A percentile compares a stretch with the other conserved stretches of the same genome.
phyloP scores from a whole-genome alignment of 345 rosid species.

The Trapa bicornis region DNA sequence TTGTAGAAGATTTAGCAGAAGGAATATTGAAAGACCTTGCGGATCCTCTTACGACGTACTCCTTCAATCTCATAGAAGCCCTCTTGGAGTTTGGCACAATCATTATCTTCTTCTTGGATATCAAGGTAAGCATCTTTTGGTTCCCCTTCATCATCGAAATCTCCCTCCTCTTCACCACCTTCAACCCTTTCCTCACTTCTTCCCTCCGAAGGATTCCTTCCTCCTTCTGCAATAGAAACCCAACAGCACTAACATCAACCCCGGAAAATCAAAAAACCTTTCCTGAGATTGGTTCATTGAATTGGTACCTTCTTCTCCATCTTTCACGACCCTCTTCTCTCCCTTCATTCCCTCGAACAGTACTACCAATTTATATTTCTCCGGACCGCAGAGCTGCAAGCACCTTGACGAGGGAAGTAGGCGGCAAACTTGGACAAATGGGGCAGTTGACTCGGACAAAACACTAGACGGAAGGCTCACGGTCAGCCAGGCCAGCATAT shows the following conservation, averaged over 20 bases:
- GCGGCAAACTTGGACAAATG: background rate
- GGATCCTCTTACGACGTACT: constrained; percentile 75
- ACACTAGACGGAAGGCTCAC: background rate
- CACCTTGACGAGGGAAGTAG: background rate
- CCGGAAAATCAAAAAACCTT: background rate
- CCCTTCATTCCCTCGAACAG: constrained; percentile 14
- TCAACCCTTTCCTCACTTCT: background rate
- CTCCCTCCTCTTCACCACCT: constrained; percentile 4
- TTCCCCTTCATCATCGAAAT: constrained; percentile 19
- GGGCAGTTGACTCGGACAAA: background rate
- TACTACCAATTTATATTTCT: background rate
- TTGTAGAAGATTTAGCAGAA: background rate
- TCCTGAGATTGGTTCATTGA: background rate
- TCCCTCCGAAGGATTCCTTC: background rate
- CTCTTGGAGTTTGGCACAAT: constrained; percentile 76
- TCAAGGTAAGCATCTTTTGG: constrained; percentile 20
- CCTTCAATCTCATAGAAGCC: constrained; percentile 95
- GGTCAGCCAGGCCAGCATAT: too few species aligned
- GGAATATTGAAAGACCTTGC: constrained; percentile 46
- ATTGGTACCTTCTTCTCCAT: constrained; percentile 2
- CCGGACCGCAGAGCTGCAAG: background rate
- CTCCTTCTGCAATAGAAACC: background rate
- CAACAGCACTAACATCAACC: background rate
- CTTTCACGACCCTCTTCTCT: constrained; percentile 13
- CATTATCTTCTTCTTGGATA: constrained; percentile 25